Evolutionary conservation across 2,329 filamentous ascomycete species (phyloP).

Genomic region (Cadophora sp.): DNA sequence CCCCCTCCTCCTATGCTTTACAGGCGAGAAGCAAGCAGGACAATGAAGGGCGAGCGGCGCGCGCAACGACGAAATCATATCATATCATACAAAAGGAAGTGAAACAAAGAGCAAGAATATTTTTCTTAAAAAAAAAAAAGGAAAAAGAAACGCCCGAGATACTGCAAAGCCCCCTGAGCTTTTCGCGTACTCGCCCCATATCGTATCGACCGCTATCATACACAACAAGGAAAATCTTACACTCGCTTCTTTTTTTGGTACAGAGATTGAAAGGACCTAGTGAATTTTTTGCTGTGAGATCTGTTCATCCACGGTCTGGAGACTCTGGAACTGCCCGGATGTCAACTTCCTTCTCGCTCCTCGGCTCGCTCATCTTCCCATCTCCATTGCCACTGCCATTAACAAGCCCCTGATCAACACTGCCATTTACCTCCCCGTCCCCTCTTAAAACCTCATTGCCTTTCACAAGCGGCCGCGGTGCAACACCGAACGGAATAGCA

Average conservation of each 20-base stretch:
- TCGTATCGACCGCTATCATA: background rate
- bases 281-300: no score
- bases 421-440: background rate
- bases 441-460: background rate
- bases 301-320: slow-evolving; percentile 28
- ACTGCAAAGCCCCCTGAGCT: no score
- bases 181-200: background rate
- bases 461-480: slow-evolving; percentile 6
- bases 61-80: background rate
- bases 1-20: no score
- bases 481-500: slow-evolving; percentile 42
- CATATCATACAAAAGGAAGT: background rate
- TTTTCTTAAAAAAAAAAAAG: no score
- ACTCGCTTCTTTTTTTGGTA: background rate
- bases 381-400: slow-evolving; percentile 3
- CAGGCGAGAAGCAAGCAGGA: no score
- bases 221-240: slow-evolving; percentile 3
- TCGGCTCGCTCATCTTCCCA: slow-evolving; percentile 8
- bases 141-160: no score
- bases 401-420: background rate
- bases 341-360: slow-evolving; percentile 31
- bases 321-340: slow-evolving; percentile 49
- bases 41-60: background rate
- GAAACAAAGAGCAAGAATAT: background rate
- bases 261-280: background rate